These are phyloP conservation scores for Chaetomiaceae sp. DNA, from an alignment of 2,329 filamentous ascomycete species.

Conservation along the genomic window DNA sequence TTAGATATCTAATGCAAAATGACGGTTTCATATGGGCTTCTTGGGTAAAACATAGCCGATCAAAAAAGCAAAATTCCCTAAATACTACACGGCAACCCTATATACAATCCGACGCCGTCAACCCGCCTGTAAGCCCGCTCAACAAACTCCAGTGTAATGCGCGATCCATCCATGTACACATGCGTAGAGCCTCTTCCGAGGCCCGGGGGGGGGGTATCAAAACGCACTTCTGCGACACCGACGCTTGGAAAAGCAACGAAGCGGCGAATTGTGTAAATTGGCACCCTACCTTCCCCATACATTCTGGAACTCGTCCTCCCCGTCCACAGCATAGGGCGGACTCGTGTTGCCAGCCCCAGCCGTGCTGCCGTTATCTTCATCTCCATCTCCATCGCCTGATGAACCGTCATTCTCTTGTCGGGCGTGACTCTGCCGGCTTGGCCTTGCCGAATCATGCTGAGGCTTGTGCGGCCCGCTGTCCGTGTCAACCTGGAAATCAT, in stretches of 20 bases:
- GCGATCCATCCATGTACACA: background rate
- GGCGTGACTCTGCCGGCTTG: conserved; percentile 3
- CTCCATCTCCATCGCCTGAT: conserved; percentile 8
- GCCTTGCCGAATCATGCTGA: conserved; percentile 11
- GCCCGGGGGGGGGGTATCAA: conserved; percentile 7
- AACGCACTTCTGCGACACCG: conserved; percentile 2
- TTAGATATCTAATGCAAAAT: no score
- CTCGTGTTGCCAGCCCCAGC: conserved; percentile 2
- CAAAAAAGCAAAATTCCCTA: background rate
- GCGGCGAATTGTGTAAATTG: background rate
- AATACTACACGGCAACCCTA: no score
- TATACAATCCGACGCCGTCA: background rate
- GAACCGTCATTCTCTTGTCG: conserved; percentile 3
- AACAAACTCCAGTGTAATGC: conserved; percentile 15
- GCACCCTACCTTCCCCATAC: conserved; percentile 25
- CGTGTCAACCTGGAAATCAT: conserved; percentile 28
- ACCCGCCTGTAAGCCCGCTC: background rate
- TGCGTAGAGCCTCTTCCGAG: background rate
- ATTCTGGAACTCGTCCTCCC: conserved; percentile 27
- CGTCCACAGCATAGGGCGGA: conserved; percentile 19
- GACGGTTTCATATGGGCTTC: no score
- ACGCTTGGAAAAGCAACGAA: background rate
- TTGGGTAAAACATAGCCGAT: no score
- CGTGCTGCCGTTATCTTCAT: conserved; percentile 4
- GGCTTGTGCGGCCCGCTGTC: conserved; percentile 23